phyloP scores from a whole-genome alignment of 768 basidiomycete species.

The Coprinellus micaceus region DNA sequence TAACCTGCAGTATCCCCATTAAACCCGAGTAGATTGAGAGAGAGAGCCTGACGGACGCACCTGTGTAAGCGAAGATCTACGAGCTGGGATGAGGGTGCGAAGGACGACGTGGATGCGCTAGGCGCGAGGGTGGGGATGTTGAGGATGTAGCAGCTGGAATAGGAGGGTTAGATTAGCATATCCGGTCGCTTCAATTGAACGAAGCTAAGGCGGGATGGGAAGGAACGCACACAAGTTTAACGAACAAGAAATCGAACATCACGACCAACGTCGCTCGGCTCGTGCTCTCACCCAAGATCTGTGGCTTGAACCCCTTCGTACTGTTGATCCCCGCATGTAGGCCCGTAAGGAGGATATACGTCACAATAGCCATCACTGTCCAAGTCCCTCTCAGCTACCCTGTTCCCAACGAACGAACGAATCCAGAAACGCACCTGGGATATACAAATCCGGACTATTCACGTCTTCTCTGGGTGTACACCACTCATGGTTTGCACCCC shows the following conservation, averaged over 20 bases:
- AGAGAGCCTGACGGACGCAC: no score
- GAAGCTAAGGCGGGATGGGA: no score
- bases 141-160: slow-evolving; percentile 91
- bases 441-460: slow-evolving; percentile 95
- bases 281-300: slow-evolving; percentile 80
- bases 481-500: slow-evolving; percentile 79
- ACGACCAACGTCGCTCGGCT: slow-evolving; percentile 83
- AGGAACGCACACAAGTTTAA: no score
- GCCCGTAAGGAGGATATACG: slow-evolving; percentile 88
- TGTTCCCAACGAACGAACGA: background rate
- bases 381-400: background rate
- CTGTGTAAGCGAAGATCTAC: slow-evolving; percentile 88
- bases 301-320: slow-evolving; percentile 65
- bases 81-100: slow-evolving; percentile 59
- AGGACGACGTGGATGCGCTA: background rate
- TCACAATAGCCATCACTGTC: slow-evolving; percentile 91
- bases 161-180: no score
- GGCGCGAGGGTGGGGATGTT: slow-evolving; percentile 60
- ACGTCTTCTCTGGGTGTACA: slow-evolving; percentile 89
- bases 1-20: no score
- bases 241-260: slow-evolving; percentile 82
- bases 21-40: no score
- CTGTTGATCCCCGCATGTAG: slow-evolving; percentile 79
- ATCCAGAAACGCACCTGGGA: slow-evolving; percentile 57
- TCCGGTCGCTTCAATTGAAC: no score